Evolutionary conservation across 1,284 basidiomycete genomes (phyloP), one percentile per base, ranked within the genome.

Genomic region (Tremellales sp.): DNA sequence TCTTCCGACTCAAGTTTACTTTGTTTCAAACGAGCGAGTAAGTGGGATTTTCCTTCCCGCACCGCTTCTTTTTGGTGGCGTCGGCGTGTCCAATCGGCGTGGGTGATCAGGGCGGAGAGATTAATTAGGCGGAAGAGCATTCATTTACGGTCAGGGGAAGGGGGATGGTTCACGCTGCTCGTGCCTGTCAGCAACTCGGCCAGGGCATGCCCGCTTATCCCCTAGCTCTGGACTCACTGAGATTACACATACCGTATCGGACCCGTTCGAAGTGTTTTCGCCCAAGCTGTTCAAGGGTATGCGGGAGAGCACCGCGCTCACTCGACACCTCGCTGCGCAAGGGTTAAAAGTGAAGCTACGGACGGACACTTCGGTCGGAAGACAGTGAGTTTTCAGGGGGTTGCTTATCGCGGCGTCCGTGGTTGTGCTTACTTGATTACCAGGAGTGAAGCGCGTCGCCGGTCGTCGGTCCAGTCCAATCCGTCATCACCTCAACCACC

Each of bases 271-370:
- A 48, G 75, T 76, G 17, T 75, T 71, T 48, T 75, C 73, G 17
- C 75, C 75, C 7, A 76, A 76, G 48, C 57, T 72, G 10, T 76
- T 75, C 64, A 72, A 67, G 40, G 75, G 75, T 21, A 76, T 76
- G 75, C 63, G 66, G 13, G 70, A 71, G 36, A 72, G 68, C 40
- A 76, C 75, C 0, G 49, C 61, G 3, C 52, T 76, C 10, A 76
- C 75, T 0, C 57, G 73, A 4, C 73, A 75, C 49, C 62, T 76
- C 7, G 75, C 75, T 0, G 64, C 65, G 15, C 75, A 76, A 49
- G 75, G 75, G 0, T 56, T 74, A 33, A 76, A 75, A 56, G 67
- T 76, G 49, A 76, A 76, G 59, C 56, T 76, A 10, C 54, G 75
- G 21, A 68, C 72, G 11, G 70, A 72, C 45, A 60, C 62, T 1